Conservation (phyloP, 345 rosid genomes). For the Dovyalis caffra region DNA sequence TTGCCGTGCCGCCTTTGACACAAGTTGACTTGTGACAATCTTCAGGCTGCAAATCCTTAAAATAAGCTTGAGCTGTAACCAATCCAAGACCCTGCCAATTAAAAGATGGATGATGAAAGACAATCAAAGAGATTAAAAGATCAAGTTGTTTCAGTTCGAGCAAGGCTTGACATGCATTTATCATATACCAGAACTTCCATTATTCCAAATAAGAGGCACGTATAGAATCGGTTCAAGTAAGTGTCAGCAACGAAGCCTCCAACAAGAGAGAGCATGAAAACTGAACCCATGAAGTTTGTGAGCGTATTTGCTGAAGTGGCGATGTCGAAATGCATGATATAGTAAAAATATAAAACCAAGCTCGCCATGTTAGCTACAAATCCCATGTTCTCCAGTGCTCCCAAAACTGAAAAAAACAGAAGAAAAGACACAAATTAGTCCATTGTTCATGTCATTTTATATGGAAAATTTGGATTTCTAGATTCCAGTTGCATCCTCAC, state of each 20-base stretch:
- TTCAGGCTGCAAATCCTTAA: slow-evolving; percentile 20
- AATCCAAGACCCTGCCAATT: slow-evolving; percentile 16
- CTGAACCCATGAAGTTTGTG: slow-evolving; percentile 30
- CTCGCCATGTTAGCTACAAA: slow-evolving; percentile 31
- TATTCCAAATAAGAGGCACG: slow-evolving; percentile 25
- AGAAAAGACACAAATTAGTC: neutral
- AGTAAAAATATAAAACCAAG: slow-evolving; percentile 25
- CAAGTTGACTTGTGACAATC: slow-evolving; percentile 4
- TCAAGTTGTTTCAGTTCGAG: too few species aligned
- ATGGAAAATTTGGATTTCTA: neutral
- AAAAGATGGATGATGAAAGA: neutral
- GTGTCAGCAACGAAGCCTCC: slow-evolving; percentile 32
- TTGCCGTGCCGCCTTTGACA: slow-evolving; percentile 2
- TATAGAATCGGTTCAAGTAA: slow-evolving; percentile 20
- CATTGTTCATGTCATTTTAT: neutral
- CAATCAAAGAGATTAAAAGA: too few species aligned
- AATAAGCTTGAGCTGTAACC: slow-evolving; percentile 28
- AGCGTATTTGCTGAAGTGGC: slow-evolving; percentile 26
- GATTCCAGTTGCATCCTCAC: neutral
- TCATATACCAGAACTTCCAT: slow-evolving; percentile 22
- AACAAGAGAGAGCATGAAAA: slow-evolving; percentile 19
- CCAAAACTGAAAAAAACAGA: slow-evolving; percentile 4
- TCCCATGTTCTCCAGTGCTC: slow-evolving; percentile 27
- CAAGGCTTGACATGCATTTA: too few species aligned
- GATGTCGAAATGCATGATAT: slow-evolving; percentile 8